These are phyloP conservation scores for Mercurialis annua DNA, from an alignment of 345 rosid genomes.

Conservation along the genomic window DNA sequence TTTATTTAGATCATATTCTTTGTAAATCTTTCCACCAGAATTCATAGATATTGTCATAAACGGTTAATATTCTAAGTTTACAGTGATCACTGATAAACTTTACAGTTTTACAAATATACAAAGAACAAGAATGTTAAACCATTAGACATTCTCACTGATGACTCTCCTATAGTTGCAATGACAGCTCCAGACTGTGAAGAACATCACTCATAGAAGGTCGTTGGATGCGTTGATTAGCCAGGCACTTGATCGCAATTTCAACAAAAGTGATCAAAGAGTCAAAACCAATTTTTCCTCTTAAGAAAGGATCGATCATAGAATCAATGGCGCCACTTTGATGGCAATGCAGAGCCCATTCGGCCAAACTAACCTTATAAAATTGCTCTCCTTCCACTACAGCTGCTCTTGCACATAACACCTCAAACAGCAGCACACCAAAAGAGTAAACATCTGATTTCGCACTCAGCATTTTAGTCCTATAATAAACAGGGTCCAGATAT, in stretches of 20 bases:
- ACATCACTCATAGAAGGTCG: conserved; percentile 13
- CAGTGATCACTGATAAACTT: too few species aligned
- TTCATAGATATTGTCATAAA: too few species aligned
- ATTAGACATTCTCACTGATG: too few species aligned
- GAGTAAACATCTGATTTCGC: conserved; percentile 18
- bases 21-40: too few species aligned
- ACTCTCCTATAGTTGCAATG: conserved; percentile 4
- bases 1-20: too few species aligned
- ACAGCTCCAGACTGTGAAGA: conserved; percentile 5
- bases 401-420: conserved; percentile 10
- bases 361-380: not conserved
- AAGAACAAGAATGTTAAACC: too few species aligned
- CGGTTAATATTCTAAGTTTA: too few species aligned
- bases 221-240: not conserved
- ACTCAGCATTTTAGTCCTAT: conserved; percentile 2
- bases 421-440: conserved; percentile 11
- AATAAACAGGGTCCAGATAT: conserved; percentile 10
- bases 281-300: not conserved
- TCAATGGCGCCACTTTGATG: conserved; percentile 1
- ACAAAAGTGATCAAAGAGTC: not conserved
- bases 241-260: conserved; percentile 2
- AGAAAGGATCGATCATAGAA: not conserved
- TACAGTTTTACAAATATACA: too few species aligned
- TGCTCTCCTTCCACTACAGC: not conserved
- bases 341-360: conserved; percentile 8